Conservation (phyloP, 1,139 yeast genomes). For the Saccharomycopsis phalli region DNA sequence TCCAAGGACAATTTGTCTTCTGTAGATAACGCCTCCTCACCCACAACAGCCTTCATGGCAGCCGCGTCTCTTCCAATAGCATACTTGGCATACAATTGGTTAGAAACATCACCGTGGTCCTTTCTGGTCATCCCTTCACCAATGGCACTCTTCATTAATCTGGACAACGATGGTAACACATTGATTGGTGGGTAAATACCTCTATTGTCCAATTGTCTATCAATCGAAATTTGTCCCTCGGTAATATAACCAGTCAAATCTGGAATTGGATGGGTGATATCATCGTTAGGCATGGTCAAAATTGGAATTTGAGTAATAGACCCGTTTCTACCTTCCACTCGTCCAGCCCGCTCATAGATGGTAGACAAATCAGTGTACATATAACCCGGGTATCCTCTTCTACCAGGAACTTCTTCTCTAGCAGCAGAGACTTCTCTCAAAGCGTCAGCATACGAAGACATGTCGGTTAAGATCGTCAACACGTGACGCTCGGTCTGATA, state of each 20-base stretch:
- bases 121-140: constrained; percentile 99
- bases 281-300: constrained; percentile 99
- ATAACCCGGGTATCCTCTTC: constrained; percentile 99
- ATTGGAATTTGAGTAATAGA: constrained; percentile 98
- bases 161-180: constrained; percentile 92
- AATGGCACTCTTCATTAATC: constrained; percentile 98
- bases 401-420: constrained; percentile 99
- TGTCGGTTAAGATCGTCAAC: constrained; percentile 92
- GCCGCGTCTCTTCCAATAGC: constrained; percentile 99
- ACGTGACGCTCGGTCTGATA: constrained; percentile 99
- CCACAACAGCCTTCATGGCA: constrained; percentile 99
- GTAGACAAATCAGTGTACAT: constrained; percentile 99
- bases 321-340: constrained; percentile 99
- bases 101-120: constrained; percentile 98
- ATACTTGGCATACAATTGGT: constrained; percentile 96
- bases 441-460: constrained; percentile 99
- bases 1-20: constrained; percentile 96
- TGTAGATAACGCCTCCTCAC: constrained; percentile 97
- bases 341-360: constrained; percentile 98
- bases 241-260: constrained; percentile 99
- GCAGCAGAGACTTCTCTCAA: constrained; percentile 99
- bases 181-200: constrained; percentile 98
- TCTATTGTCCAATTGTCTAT: constrained; percentile 90
- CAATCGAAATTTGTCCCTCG: constrained; percentile 96
- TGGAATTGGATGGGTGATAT: constrained; percentile 98